Evolutionary conservation across 2,329 filamentous ascomycete species (phyloP).

Genomic region (Karstenula rhodostoma): DNA sequence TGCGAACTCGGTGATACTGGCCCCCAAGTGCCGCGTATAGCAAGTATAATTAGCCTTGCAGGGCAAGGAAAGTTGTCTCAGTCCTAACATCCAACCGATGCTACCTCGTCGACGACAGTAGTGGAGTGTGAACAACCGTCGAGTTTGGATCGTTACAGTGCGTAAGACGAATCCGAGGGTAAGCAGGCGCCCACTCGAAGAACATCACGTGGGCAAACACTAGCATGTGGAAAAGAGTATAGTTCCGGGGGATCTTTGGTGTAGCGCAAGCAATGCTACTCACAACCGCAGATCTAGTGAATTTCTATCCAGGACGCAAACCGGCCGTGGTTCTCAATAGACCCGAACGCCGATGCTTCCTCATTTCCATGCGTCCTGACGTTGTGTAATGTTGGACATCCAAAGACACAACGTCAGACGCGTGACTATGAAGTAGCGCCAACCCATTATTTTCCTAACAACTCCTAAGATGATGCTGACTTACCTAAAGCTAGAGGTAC

Average conservation of each 20-base stretch:
- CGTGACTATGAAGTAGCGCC: slow-evolving; percentile 26
- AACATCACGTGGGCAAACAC: neutral
- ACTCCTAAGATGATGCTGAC: slow-evolving; percentile 17
- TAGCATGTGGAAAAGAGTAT: neutral
- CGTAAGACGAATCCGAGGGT: neutral
- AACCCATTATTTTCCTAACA: slow-evolving; percentile 18
- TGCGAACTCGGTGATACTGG: too few species aligned
- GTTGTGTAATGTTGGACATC: slow-evolving; percentile 22
- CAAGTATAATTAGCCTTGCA: too few species aligned
- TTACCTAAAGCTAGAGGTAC: slow-evolving; percentile 66
- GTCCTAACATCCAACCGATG: too few species aligned
- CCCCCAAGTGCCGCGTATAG: too few species aligned
- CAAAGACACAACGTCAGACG: slow-evolving; percentile 26
- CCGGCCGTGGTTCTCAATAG: slow-evolving; percentile 23
- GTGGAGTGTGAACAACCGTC: too few species aligned
- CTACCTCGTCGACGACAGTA: too few species aligned
- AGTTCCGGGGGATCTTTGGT: slow-evolving; percentile 31
- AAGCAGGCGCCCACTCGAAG: neutral
- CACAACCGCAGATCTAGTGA: slow-evolving; percentile 38
- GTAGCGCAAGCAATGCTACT: slow-evolving; percentile 15
- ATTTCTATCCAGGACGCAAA: slow-evolving; percentile 38
- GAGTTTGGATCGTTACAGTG: neutral
- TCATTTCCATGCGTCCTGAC: slow-evolving; percentile 8
- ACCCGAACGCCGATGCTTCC: slow-evolving; percentile 28
- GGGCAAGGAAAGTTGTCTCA: too few species aligned